These are phyloP conservation scores for Aspergillus cavernicola DNA, from an alignment of 495 filamentous ascomycete species.

Conservation along the genomic window DNA sequence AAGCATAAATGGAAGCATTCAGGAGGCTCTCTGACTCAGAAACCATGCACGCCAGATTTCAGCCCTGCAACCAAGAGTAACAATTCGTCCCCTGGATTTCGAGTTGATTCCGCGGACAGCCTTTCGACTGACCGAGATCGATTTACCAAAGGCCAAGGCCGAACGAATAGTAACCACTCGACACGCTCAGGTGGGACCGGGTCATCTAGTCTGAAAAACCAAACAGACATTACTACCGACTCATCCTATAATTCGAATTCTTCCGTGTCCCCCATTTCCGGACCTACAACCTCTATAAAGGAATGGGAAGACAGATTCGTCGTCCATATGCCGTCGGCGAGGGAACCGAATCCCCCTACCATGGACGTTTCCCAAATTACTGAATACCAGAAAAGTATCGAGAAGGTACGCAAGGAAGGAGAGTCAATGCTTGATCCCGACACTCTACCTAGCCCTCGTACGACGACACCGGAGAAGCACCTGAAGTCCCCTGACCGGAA, in stretches of 20 bases:
- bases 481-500: not conserved
- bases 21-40: slow-evolving; percentile 15
- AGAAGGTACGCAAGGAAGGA: slow-evolving; percentile 28
- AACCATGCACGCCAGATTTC: slow-evolving; percentile 18
- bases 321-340: slow-evolving; percentile 45
- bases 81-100: slow-evolving; percentile 22
- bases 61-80: slow-evolving; percentile 30
- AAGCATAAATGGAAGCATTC: slow-evolving; percentile 17
- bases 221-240: slow-evolving; percentile 23
- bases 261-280: slow-evolving; percentile 36
- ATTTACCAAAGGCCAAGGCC: slow-evolving; percentile 14
- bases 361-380: slow-evolving; percentile 40
- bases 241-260: slow-evolving; percentile 29
- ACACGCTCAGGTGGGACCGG: not conserved
- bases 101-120: slow-evolving; percentile 6
- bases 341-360: slow-evolving; percentile 40
- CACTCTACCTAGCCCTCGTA: slow-evolving; percentile 31
- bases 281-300: slow-evolving; percentile 29
- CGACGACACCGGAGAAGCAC: slow-evolving; percentile 25
- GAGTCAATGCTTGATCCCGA: slow-evolving; percentile 31
- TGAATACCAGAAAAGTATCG: slow-evolving; percentile 40
- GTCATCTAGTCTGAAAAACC: slow-evolving; percentile 8
- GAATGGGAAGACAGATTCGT: slow-evolving; percentile 47
- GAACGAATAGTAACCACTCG: slow-evolving; percentile 22
- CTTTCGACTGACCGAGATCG: slow-evolving; percentile 1